Conservation (phyloP, 1,284 basidiomycete species). For the Ganoderma sinense region DNA sequence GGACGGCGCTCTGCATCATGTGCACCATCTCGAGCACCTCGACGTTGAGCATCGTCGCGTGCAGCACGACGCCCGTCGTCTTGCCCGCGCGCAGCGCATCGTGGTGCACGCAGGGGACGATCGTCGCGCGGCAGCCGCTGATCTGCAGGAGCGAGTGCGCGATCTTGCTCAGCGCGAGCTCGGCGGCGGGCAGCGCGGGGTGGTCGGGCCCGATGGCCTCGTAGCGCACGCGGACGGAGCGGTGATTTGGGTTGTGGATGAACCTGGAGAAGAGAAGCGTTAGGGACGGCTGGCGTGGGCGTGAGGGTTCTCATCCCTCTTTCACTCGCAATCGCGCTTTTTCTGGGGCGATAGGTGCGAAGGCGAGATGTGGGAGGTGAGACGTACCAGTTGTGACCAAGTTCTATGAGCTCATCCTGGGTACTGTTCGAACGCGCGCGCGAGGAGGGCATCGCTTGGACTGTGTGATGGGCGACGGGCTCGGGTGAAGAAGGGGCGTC, state of each 20-base stretch:
- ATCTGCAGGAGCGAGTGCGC: constrained; percentile 20
- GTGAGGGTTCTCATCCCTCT: neutral
- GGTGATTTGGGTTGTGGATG: constrained; percentile 31
- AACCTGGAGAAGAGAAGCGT: constrained; percentile 19
- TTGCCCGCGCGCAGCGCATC: neutral
- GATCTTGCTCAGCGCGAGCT: constrained; percentile 23
- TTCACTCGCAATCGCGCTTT: neutral
- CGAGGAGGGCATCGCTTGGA: constrained; percentile 11
- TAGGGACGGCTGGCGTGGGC: neutral
- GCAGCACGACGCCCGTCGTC: constrained; percentile 22
- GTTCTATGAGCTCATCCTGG: constrained; percentile 26
- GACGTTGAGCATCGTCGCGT: constrained; percentile 28
- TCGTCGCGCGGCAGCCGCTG: constrained; percentile 20
- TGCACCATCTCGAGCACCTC: constrained; percentile 27
- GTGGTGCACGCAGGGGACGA: constrained; percentile 29
- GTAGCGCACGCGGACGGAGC: constrained; percentile 27
- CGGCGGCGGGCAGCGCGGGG: constrained; percentile 17
- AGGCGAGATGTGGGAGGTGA: neutral
- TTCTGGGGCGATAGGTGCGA: neutral
- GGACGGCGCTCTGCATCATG: constrained; percentile 24
- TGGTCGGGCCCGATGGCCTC: constrained; percentile 27
- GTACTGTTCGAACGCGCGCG: constrained; percentile 15
- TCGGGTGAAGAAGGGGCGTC: neutral
- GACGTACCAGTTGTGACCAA: constrained; percentile 29
- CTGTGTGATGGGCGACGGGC: neutral